Evolutionary conservation across 2,329 filamentous ascomycete genomes (phyloP).

Genomic region (Xylariaceae sp.): DNA sequence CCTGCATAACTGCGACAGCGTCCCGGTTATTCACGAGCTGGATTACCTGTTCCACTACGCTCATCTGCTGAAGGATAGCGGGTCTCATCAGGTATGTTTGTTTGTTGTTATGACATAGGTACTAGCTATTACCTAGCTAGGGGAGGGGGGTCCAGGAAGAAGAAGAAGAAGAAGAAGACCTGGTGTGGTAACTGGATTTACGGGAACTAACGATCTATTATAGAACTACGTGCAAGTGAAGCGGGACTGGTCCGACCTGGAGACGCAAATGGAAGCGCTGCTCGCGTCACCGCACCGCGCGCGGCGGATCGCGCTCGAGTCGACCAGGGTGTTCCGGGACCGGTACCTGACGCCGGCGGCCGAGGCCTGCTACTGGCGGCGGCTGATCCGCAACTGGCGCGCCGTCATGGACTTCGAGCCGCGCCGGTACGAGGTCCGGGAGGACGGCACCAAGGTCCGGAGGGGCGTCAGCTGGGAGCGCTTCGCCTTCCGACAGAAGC

Average conservation of each 20-base stretch:
- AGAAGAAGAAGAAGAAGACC: not conserved
- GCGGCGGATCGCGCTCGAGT: slow-evolving; percentile 53
- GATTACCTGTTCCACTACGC: slow-evolving; percentile 53
- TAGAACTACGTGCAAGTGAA: slow-evolving; percentile 52
- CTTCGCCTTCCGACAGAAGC: slow-evolving; percentile 28
- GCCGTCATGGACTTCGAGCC: slow-evolving; percentile 30
- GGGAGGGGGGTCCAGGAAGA: no score
- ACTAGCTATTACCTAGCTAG: no score
- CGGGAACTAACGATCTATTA: not conserved
- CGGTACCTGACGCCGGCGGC: slow-evolving; percentile 57
- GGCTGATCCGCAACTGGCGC: slow-evolving; percentile 25
- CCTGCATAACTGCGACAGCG: slow-evolving; percentile 41
- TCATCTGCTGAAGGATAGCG: slow-evolving; percentile 46
- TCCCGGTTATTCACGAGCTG: slow-evolving; percentile 51
- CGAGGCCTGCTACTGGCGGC: slow-evolving; percentile 58
- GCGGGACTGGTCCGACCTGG: slow-evolving; percentile 45
- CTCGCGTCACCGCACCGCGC: slow-evolving; percentile 46
- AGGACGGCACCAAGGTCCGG: slow-evolving; percentile 21
- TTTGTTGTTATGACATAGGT: no score
- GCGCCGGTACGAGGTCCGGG: slow-evolving; percentile 16
- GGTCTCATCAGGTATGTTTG: slow-evolving; percentile 43
- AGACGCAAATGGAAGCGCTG: slow-evolving; percentile 43
- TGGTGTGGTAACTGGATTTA: no score
- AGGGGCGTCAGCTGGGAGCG: slow-evolving; percentile 35
- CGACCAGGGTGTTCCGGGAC: slow-evolving; percentile 51